Base-by-base conservation (phyloP, 1,284 basidiomycete species). In the Vanrija sp. region DNA sequence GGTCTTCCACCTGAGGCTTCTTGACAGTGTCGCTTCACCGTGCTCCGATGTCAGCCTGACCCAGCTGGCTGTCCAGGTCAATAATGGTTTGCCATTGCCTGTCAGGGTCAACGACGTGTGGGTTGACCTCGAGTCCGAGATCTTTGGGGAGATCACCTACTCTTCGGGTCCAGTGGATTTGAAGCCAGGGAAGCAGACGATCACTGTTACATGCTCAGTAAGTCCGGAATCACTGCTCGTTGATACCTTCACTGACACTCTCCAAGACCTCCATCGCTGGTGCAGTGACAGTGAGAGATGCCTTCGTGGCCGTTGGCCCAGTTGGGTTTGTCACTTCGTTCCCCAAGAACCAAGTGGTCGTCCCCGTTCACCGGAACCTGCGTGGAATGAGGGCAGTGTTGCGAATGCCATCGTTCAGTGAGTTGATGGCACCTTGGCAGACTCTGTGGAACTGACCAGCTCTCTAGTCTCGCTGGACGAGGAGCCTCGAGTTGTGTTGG, bases 401-500 rank as follows among this genome's bases (percentile, higher is more conserved):
- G 12, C 54, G 57, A 20, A 69, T 75, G 68, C 73, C 73, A 2
- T 60, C 60, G 12, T 47, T 53, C 14, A 68, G 69, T 73, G 37
- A 53, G 68, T 57, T 14, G 8, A 0, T 22, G n/a, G 3, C 6
- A 37, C 3, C 43, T 15, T 12, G 9, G 15, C 15, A 14, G 31
- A 14, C 31, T n/a, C 9, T 31, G 8, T 12, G 31, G 31, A 31
- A 54, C 44, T 22, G 2, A 8, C 43, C n/a, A 12, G 6, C 31
- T 31, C 12, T 4, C 12, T 43, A 73, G 71, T 73, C 31, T 60
- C 66, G 18, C 62, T 75, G 15, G 68, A 73, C 41, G 59, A 61
- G 19, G 68, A 70, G 20, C 51, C 66, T 1, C 49, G 37, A 5
- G 59, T 73, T 3, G 63, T 71, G 1, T 54, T 72, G 5, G 64